Evolutionary conservation across 768 basidiomycete genomes (phyloP), one percentile per base, ranked within the genome.

Genomic region (Trametes sanguinea): DNA sequence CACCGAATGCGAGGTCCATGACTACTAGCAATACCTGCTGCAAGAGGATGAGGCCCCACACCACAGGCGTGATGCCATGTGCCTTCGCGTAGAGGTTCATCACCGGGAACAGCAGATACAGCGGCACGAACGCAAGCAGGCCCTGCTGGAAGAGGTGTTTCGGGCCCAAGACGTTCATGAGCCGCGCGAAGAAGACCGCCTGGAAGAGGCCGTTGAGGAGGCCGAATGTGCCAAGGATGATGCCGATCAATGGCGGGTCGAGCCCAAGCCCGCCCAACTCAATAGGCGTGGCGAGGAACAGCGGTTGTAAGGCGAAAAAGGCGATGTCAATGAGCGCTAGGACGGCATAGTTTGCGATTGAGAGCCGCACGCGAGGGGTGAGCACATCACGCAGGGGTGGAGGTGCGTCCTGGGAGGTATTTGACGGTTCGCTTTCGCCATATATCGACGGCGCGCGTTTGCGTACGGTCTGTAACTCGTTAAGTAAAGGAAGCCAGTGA

Each of bases 201-300:
- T 80, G 80, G 51, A 78, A 69, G 16, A 68, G 42, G 14, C 78
- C 77, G 52, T 77, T 75, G 30, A 71, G 29, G 27, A 77, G 44
- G 2, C 79, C 81, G n/a, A 74, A 66, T 2, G 67, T 7, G 1
- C 75, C 75, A 17, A 81, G 66, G 62, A 74, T 74, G 5, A 67
- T 6, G 4, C 79, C 78, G 37, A 81, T 81, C 13, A 62, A 64
- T 9, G 76, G 71, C 1, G 78, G 75, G 2, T 66, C 63, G 53
- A 76, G 64, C 13, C 72, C 70, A 8, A 80, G 74, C 4, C 79
- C 80, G 0, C 81, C 78, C 14, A 72, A 72, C 46, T 67, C 67
- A 59, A 75, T 68, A 0, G 78, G 78, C 7, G 78, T 78, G 22
- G 76, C 68, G 51, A 71, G 71, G 65, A 76, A 78, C 3, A 81